Percentiles rank a stretch among this genome's conserved stretches.
Conservation (phyloP, 805 yeast species). For the Candida krabiensis region DNA sequence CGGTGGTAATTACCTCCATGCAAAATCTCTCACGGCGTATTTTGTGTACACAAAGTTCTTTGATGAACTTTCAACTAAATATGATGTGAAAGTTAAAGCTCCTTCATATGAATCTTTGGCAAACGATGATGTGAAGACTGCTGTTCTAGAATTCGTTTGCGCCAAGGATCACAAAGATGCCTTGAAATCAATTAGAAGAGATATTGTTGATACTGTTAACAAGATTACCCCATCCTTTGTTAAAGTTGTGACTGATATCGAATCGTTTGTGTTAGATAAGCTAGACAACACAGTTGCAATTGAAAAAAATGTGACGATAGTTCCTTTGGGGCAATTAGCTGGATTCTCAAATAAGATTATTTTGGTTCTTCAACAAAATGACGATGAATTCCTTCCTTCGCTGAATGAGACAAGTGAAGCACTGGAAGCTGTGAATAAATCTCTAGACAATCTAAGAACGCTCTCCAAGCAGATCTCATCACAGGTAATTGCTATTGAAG, state of each 20-base stretch:
- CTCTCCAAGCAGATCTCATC: constrained; percentile 54
- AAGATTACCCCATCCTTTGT: constrained; percentile 67
- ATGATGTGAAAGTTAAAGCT: constrained; percentile 44
- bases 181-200: constrained; percentile 63
- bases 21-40: constrained; percentile 68
- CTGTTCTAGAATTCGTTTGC: constrained; percentile 64
- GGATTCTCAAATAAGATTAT: constrained; percentile 48
- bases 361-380: constrained; percentile 51
- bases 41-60: constrained; percentile 55
- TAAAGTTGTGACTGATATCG: constrained; percentile 60
- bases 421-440: constrained; percentile 52
- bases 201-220: constrained; percentile 73
- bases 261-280: constrained; percentile 53
- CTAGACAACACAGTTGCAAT: constrained; percentile 46
- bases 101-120: constrained; percentile 49
- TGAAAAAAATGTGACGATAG: constrained; percentile 50
- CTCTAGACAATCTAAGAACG: constrained; percentile 59
- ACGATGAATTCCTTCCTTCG: constrained; percentile 75
- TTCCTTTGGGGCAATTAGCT: constrained; percentile 55
- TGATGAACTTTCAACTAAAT: constrained; percentile 40
- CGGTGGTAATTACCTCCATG: constrained; percentile 75
- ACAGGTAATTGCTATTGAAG: constrained; percentile 49
- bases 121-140: constrained; percentile 39
- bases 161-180: constrained; percentile 44
- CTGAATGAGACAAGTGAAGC: constrained; percentile 55